phyloP scores from a whole-genome alignment of 306 rosid genomes.

The Lathyrus tuberosus region DNA sequence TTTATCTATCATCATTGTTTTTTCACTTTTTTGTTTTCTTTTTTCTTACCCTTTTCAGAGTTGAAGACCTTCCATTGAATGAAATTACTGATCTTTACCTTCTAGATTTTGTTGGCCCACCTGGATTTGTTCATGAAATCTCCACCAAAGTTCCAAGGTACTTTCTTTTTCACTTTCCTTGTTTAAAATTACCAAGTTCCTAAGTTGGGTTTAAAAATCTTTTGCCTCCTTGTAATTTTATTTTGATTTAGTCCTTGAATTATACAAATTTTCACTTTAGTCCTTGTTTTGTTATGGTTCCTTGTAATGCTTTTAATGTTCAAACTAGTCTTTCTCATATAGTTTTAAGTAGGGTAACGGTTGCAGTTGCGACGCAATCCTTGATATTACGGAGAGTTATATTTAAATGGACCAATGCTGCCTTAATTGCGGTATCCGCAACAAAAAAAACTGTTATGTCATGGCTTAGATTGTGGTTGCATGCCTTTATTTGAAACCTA shows the following conservation, averaged over 20 bases:
- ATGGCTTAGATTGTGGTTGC: neutral
- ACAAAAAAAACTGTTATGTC: too few species aligned
- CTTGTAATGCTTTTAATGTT: neutral
- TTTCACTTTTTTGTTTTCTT: neutral
- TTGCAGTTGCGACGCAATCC: neutral
- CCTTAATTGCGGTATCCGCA: neutral
- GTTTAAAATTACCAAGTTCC: neutral
- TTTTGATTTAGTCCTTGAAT: neutral
- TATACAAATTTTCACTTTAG: neutral
- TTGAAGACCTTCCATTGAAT: constrained; percentile 63
- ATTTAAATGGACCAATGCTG: neutral
- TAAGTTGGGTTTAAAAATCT: neutral
- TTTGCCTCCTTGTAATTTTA: neutral
- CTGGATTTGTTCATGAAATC: constrained; percentile 68
- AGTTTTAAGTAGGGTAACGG: neutral
- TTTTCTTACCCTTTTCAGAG: constrained; percentile 36
- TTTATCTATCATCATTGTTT: neutral
- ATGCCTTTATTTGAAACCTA: neutral
- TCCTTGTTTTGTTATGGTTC: neutral
- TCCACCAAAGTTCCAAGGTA: constrained; percentile 60
- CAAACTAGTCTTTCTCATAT: neutral
- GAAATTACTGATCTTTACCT: constrained; percentile 70
- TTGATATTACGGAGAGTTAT: neutral
- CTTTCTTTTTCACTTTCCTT: neutral
- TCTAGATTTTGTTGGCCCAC: constrained; percentile 76